These are phyloP conservation scores for Rubia yunnanensis DNA, from an alignment of 257 asterid species.

Conservation along the genomic window DNA sequence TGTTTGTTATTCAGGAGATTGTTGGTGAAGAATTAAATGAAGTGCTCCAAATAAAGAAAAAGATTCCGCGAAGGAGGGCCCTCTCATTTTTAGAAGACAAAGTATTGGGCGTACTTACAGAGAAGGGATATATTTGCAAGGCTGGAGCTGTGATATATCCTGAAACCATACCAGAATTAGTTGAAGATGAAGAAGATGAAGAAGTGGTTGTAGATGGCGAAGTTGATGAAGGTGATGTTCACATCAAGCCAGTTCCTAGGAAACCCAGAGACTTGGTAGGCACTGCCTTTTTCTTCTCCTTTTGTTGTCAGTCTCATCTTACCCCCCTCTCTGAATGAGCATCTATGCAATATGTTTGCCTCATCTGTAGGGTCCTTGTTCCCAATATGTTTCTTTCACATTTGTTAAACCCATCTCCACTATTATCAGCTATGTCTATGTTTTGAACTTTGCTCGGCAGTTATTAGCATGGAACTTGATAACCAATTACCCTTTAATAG, in stretches of 20 bases:
- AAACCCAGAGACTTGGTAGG: constrained; percentile 63
- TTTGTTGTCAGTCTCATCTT: neutral
- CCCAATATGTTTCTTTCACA: neutral
- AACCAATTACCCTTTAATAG: neutral
- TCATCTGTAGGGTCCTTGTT: no score
- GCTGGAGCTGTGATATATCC: constrained; percentile 37
- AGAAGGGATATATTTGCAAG: constrained; percentile 77
- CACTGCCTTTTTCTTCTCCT: constrained; percentile 5
- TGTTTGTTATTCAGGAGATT: constrained; percentile 61
- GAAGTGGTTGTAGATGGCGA: constrained; percentile 96
- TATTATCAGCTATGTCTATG: neutral
- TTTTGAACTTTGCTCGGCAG: neutral
- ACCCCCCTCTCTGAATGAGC: neutral
- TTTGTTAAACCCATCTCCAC: neutral
- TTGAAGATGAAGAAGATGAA: constrained; percentile 86
- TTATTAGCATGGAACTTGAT: neutral
- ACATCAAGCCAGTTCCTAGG: constrained; percentile 61
- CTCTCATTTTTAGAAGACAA: constrained; percentile 58
- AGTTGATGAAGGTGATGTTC: constrained; percentile 98
- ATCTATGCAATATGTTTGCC: neutral
- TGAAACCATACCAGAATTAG: constrained; percentile 54
- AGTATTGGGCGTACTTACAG: constrained; percentile 72
- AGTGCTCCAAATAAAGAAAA: constrained; percentile 72
- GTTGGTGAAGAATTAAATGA: constrained; percentile 82
- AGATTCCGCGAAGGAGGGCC: constrained; percentile 87